Evolutionary conservation across 1,284 basidiomycete genomes (phyloP).

Genomic region (Meripilus lineatus): DNA sequence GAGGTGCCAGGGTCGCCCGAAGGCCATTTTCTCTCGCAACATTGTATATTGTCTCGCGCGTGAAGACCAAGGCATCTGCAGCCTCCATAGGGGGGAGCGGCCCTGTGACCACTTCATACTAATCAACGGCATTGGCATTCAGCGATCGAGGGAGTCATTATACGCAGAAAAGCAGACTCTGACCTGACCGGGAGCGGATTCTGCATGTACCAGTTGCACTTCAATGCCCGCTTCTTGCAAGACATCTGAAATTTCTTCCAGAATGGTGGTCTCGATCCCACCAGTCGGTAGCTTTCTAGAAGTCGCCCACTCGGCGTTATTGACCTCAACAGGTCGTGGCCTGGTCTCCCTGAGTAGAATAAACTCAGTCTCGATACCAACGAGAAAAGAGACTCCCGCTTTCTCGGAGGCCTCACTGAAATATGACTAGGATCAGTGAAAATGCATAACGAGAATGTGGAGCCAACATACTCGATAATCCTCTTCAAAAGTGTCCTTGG

Average conservation of each 20-base stretch:
- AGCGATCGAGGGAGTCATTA: neutral
- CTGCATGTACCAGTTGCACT: slow-evolving; percentile 41
- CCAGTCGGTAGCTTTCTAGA: slow-evolving; percentile 31
- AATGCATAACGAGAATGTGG: too few species aligned
- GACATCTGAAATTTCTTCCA: slow-evolving; percentile 33
- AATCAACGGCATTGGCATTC: too few species aligned
- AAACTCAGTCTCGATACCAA: slow-evolving; percentile 69
- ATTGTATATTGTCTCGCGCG: slow-evolving; percentile 63
- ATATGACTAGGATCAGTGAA: slow-evolving; percentile 31
- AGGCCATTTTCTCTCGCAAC: slow-evolving; percentile 58
- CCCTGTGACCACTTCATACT: slow-evolving; percentile 66
- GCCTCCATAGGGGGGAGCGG: slow-evolving; percentile 61
- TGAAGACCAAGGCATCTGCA: slow-evolving; percentile 61
- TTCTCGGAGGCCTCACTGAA: too few species aligned
- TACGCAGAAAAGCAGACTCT: slow-evolving; percentile 5
- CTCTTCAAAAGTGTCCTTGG: slow-evolving; percentile 48
- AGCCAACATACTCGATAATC: slow-evolving; percentile 48
- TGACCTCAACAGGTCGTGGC: slow-evolving; percentile 40
- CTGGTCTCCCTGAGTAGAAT: slow-evolving; percentile 51
- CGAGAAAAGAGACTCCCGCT: slow-evolving; percentile 47
- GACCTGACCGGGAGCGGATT: slow-evolving; percentile 68
- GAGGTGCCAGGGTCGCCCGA: slow-evolving; percentile 61
- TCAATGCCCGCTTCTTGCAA: slow-evolving; percentile 31
- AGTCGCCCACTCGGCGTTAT: slow-evolving; percentile 46
- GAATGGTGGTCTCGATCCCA: slow-evolving; percentile 21